Evolutionary conservation across 1,284 basidiomycete species (phyloP), one percentile per base, ranked within the genome.

Genomic region (Apiotrichum sp.): DNA sequence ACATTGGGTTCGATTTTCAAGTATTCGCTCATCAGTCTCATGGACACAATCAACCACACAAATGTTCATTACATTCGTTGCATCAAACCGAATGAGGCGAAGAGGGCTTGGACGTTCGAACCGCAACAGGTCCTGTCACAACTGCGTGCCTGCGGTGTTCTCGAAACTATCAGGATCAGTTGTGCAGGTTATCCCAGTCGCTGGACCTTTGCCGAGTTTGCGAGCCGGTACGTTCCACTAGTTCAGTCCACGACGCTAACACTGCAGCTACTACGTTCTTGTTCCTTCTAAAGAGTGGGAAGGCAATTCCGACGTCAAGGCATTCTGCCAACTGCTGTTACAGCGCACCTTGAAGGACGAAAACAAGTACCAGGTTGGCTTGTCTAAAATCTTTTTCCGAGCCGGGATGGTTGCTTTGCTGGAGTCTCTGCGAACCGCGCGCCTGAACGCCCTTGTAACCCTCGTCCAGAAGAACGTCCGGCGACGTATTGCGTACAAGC

Each of bases 21-120:
- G 75, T 85, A 87, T 4, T 98, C 93, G 0, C 79, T 99, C 47
- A 88, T 91, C 72, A 88, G 85, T 52, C 80, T 99, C 47, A 99
- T 98, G 95, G 90, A 95, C 50, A 99, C 96, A 1, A 87, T 98
- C 65, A 89, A 91, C 68, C 87, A 90, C 61, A 99, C 96, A 29
- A 98, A 98, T 68, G 96, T 97, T 1, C 96, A 99, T 74, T 99
- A 99, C 73, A 99, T 99, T 68, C 86, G 96, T 53, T 99, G 96
- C 77, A 98, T 99, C 81, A 99, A 99, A 76, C 96, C 96, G 2
- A 99, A 99, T 74, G 96, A 98, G 70, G 82, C 84, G 61, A 99
- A 98, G 78, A 84, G 82, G 58, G 93, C 96, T 22, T 99, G 96
- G 96, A 89, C 93, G 71, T 93, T 98, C 67, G 86, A 90, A 55